A percentile compares a stretch with the other conserved stretches of the same genome.
Conservation (phyloP, 352 stramenopile species). For the Globisporangium mamillatum region DNA sequence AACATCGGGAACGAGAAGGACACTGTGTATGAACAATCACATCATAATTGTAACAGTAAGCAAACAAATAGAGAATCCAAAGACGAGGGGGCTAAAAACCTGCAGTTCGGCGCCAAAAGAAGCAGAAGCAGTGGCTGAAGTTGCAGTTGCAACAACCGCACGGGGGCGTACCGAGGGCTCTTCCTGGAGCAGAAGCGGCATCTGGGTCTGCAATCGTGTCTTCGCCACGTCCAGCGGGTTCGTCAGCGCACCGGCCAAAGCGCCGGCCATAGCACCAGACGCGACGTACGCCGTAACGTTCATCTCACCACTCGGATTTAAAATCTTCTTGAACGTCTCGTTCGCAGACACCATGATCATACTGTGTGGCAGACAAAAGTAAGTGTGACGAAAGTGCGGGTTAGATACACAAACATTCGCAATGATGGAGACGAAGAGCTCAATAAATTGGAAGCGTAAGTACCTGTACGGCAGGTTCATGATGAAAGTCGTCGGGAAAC, state of each 20-base stretch:
- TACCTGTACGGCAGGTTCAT: conserved; percentile 98
- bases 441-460: not conserved
- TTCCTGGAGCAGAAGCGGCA: conserved; percentile 52
- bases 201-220: conserved; percentile 96
- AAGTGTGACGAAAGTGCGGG: not conserved
- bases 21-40: conserved; percentile 53
- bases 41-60: conserved; percentile 20
- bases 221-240: conserved; percentile 99
- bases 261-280: conserved; percentile 91
- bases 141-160: conserved; percentile 15
- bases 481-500: conserved; percentile 96
- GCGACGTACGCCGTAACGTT: conserved; percentile 91
- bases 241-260: conserved; percentile 88
- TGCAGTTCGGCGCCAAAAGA: conserved; percentile 43
- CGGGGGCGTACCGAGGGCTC: conserved; percentile 53
- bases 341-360: conserved; percentile 98
- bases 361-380: conserved; percentile 31
- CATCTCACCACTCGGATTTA: conserved; percentile 86
- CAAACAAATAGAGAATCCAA: conserved; percentile 15
- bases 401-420: not conserved
- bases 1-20: conserved; percentile 69
- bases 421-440: not conserved
- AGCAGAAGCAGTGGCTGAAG: conserved; percentile 11
- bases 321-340: conserved; percentile 95
- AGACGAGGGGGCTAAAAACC: conserved; percentile 41